A percentile compares a stretch with the other conserved stretches of the same genome.
Evolutionary conservation across 2,329 filamentous ascomycete genomes (phyloP).

Genomic region (Colletotrichum sojae): DNA sequence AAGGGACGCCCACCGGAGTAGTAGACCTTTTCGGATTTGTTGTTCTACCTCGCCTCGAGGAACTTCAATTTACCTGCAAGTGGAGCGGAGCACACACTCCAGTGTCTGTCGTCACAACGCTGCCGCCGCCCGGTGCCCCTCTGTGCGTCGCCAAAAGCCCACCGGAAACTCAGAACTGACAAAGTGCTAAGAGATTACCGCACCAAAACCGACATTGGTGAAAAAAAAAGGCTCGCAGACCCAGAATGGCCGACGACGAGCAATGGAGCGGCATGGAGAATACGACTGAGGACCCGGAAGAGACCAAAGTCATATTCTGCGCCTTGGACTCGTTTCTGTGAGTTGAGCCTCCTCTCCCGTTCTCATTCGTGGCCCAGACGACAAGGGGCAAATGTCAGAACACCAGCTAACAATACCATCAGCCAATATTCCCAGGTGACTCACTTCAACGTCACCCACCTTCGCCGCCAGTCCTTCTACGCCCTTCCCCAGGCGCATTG

Average conservation of each 20-base stretch:
- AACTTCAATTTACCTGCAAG: not conserved
- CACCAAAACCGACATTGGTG: not conserved
- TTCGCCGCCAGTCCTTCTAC: slow-evolving; percentile 93
- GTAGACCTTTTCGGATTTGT: no score
- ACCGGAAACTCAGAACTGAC: slow-evolving; percentile 20
- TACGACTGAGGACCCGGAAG: slow-evolving; percentile 81
- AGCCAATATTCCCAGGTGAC: slow-evolving; percentile 89
- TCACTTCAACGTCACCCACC: slow-evolving; percentile 92
- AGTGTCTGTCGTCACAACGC: slow-evolving; percentile 10
- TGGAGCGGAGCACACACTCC: not conserved
- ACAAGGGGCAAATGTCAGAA: no score
- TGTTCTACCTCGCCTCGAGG: not conserved
- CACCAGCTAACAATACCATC: slow-evolving; percentile 8
- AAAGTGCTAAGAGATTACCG: not conserved
- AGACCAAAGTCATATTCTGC: slow-evolving; percentile 83
- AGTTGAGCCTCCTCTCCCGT: slow-evolving; percentile 51
- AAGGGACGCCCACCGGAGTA: not conserved
- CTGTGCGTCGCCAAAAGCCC: not conserved
- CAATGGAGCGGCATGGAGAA: slow-evolving; percentile 75
- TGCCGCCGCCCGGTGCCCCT: slow-evolving; percentile 8
- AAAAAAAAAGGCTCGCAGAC: no score
- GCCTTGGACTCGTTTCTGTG: slow-evolving; percentile 93
- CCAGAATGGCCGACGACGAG: slow-evolving; percentile 52
- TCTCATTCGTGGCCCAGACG: no score
- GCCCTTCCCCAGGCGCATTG: slow-evolving; percentile 87